phyloP scores from a whole-genome alignment of 208 protist genomes.

The Wallacemonas sp. region DNA sequence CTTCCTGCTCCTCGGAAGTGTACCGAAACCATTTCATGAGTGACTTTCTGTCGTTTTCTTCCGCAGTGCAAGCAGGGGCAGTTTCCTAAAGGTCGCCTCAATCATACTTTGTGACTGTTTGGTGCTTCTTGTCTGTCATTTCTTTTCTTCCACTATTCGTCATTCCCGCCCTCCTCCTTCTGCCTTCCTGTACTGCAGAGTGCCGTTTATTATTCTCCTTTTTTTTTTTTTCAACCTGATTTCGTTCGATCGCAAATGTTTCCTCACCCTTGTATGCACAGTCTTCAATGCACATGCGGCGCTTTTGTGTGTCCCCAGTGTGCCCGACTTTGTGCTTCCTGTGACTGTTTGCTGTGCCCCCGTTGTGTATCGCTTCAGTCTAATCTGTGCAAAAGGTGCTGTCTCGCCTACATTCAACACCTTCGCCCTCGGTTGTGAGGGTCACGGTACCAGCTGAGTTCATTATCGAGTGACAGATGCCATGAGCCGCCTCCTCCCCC shows the following conservation, averaged over 20 bases:
- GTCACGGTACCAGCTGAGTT: no score
- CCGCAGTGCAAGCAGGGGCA: no score
- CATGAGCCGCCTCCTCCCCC: no score
- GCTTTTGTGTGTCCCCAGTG: constrained; percentile 51
- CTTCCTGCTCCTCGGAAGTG: no score
- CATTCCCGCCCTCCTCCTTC: neutral
- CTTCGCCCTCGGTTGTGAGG: constrained; percentile 47
- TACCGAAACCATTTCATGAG: no score
- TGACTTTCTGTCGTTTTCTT: no score
- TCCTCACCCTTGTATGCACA: constrained; percentile 46
- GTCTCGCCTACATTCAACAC: constrained; percentile 64
- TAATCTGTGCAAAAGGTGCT: constrained; percentile 73
- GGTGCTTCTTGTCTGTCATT: no score
- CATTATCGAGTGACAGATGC: no score
- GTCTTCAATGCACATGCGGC: constrained; percentile 56
- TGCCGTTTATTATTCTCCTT: neutral
- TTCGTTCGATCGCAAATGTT: constrained; percentile 5
- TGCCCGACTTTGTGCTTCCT: constrained; percentile 62
- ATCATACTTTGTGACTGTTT: no score
- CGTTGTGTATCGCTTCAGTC: constrained; percentile 41
- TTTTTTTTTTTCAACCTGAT: neutral
- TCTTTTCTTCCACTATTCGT: no score
- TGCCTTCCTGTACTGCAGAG: neutral
- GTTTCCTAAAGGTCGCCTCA: no score
- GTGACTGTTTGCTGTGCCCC: constrained; percentile 61